Conservation (phyloP, 495 filamentous ascomycete genomes). For the Daldinia loculata region DNA sequence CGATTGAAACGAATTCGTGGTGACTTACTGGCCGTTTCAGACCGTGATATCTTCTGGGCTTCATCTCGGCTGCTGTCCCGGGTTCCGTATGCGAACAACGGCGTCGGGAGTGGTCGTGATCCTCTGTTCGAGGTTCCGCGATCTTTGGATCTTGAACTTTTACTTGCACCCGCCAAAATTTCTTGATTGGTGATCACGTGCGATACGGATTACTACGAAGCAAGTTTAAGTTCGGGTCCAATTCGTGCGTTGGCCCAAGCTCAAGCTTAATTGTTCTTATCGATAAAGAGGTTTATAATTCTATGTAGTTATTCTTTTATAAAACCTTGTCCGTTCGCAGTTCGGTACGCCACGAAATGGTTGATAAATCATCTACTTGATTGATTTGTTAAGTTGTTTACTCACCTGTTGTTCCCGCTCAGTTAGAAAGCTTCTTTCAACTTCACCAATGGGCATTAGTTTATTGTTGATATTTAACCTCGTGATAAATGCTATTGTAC, state of each 20-base stretch:
- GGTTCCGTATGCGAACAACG: slow-evolving; percentile 20
- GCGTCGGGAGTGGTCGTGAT: slow-evolving; percentile 5
- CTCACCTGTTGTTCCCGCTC: too few species aligned
- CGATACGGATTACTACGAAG: background rate
- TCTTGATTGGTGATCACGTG: slow-evolving; percentile 1
- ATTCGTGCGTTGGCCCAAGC: background rate
- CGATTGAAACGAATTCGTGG: slow-evolving; percentile 4
- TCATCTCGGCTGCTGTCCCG: slow-evolving; percentile 53
- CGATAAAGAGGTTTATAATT: too few species aligned
- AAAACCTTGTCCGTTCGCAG: too few species aligned
- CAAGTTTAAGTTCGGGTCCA: background rate
- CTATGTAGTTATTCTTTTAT: too few species aligned
- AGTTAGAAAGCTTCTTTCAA: too few species aligned
- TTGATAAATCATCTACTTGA: too few species aligned
- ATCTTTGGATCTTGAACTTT: background rate
- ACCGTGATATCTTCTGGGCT: slow-evolving; percentile 68
- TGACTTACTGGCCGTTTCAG: slow-evolving; percentile 67
- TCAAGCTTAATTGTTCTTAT: background rate
- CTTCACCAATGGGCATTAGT: too few species aligned
- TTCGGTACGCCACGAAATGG: too few species aligned
- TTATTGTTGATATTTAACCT: too few species aligned
- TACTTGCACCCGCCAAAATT: background rate
- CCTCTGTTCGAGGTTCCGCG: slow-evolving; percentile 3
- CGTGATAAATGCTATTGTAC: too few species aligned
- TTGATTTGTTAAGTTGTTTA: too few species aligned